These are phyloP conservation scores for Apiospora pterosperma DNA, from an alignment of 2,329 filamentous ascomycete species.

Conservation along the genomic window DNA sequence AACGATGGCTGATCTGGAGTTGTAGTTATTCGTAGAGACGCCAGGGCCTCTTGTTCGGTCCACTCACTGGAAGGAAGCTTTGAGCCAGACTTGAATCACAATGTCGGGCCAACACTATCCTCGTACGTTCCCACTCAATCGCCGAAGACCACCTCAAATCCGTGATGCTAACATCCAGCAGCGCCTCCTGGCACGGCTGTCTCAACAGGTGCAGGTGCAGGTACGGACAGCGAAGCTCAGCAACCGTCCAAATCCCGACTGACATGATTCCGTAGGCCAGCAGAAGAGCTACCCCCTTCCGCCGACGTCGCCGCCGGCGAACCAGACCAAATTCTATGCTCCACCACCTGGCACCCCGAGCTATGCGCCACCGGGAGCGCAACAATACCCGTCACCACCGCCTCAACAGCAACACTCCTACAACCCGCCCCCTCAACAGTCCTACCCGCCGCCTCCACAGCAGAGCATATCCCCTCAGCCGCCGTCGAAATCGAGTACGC, in stretches of 20 bases:
- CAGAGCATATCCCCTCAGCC: constrained; percentile 25
- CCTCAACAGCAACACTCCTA: constrained; percentile 21
- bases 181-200: constrained; percentile 39
- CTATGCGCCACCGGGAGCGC: constrained; percentile 27
- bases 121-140: constrained; percentile 31
- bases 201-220: constrained; percentile 23
- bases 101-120: constrained; percentile 47
- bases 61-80: constrained; percentile 1
- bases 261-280: constrained; percentile 15
- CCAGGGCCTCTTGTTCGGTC: background rate
- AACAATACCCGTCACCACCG: constrained; percentile 30
- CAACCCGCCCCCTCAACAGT: constrained; percentile 22
- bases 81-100: constrained; percentile 8
- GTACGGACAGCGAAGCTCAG: constrained; percentile 8
- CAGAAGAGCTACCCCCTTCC: constrained; percentile 43
- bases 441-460: constrained; percentile 26
- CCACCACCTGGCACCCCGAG: constrained; percentile 36
- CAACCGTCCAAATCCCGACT: constrained; percentile 17
- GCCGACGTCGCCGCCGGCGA: constrained; percentile 44
- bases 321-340: constrained; percentile 42
- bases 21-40: background rate
- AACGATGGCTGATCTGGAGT: background rate
- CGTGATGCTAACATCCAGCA: constrained; percentile 19
- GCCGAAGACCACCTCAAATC: constrained; percentile 6
- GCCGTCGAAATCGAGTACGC: constrained; percentile 19